Evolutionary conservation across 176 grass and related monocot genomes (phyloP), one percentile per base, ranked within the genome.

Genomic region (Hordeum vulgare): DNA sequence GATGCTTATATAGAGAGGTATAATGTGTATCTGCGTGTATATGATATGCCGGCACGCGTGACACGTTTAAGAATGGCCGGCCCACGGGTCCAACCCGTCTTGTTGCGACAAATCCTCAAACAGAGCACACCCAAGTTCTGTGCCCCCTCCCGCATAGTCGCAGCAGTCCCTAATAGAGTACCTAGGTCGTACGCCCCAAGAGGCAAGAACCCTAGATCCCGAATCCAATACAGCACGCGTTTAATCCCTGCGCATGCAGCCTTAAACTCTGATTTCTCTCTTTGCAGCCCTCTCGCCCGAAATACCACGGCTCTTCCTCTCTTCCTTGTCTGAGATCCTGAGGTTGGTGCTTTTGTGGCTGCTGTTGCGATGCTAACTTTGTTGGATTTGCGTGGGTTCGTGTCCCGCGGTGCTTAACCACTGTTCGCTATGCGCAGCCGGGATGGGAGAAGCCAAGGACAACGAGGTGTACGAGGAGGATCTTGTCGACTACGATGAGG

Each of bases 401-500:
- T 7, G 33, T 28, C 70, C 53, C 28, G 7, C 11, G 70, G 7
- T 25, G 21, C 18, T 74, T 57, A 57, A 78, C 7, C 60, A 33
- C 42, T 37, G 47, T 7, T 7, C 34, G 26, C 20, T 5, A 15
- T 23, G 21, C 36, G 36, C 76, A 63, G 59, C 60, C 70, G 94
- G 89, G 85, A 99, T 96, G 96, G 93, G 91, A 84, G 96, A 99
- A 60, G 89, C 86, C 62, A 99, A 90, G 88, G 91, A 99, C 28
- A 89, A 90, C 86, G 96, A 99, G 39, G 86, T 88, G 18, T 99
- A 99, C 71, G 96, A 99, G 71, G 96, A 99, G 96, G 96, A 99
- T 86, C 96, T 99, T 34, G 88, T 99, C 35, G 96, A 96, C 88
- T 99, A 99, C 88, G 96, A 99, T 39, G 96, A 99, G 81, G 96